Evolutionary conservation across 768 basidiomycete species (phyloP).

Genomic region (Glaciozyma martinii): DNA sequence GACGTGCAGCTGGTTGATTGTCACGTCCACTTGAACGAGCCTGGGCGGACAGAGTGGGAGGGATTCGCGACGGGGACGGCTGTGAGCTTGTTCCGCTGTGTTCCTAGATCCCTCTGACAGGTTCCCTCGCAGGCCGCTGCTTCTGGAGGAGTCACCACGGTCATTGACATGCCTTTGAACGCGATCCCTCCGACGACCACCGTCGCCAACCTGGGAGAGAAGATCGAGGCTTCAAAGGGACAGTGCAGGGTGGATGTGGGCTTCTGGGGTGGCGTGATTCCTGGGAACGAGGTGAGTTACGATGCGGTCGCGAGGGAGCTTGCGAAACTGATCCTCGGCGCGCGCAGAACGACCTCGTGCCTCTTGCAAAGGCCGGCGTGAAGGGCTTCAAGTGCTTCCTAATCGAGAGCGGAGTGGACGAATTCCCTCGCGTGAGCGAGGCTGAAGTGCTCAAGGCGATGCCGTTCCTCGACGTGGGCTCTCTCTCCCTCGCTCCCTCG

Average conservation of each 20-base stretch:
- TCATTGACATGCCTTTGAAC: constrained; percentile 97
- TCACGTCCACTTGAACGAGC: constrained; percentile 36
- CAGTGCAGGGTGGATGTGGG: constrained; percentile 75
- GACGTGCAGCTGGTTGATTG: constrained; percentile 30
- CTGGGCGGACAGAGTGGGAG: constrained; percentile 35
- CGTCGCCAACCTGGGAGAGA: constrained; percentile 59
- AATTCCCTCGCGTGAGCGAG: constrained; percentile 81
- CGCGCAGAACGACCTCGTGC: constrained; percentile 58
- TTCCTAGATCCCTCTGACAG: too few relatives aligned
- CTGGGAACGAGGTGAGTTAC: constrained; percentile 64
- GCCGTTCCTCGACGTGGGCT: constrained; percentile 58
- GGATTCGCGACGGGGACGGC: constrained; percentile 30
- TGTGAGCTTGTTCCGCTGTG: not conserved
- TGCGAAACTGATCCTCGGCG: not conserved
- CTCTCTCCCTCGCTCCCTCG: not conserved
- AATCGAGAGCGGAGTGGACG: constrained; percentile 91
- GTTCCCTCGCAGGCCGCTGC: constrained; percentile 53
- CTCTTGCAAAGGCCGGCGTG: constrained; percentile 70
- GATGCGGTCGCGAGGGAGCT: not conserved
- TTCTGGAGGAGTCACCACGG: constrained; percentile 86
- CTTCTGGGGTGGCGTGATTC: constrained; percentile 93
- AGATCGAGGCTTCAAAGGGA: constrained; percentile 59
- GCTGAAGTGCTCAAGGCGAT: constrained; percentile 61
- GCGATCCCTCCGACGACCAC: constrained; percentile 94
- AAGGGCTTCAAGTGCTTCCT: constrained; percentile 97